Evolutionary conservation across 495 filamentous ascomycete genomes (phyloP).

Genomic region (Penicillium longicatenatum): DNA sequence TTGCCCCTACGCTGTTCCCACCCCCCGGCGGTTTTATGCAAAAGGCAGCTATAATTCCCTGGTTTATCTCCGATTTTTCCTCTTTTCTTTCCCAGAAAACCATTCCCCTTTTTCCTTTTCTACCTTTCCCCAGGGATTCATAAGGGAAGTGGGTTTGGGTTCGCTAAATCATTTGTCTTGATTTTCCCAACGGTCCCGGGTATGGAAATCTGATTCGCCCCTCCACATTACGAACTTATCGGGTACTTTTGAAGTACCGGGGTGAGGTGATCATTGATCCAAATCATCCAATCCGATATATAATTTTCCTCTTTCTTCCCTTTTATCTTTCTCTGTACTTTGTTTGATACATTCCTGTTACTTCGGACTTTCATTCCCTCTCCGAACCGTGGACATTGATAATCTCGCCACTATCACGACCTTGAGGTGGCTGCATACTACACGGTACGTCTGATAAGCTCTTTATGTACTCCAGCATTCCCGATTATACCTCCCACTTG

Average conservation of each 20-base stretch:
- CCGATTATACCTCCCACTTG: constrained; percentile 1
- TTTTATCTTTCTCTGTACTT: constrained; percentile 11
- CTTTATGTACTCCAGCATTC: background rate
- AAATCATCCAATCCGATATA: constrained; percentile 16
- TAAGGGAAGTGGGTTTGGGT: background rate
- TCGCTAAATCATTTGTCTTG: background rate
- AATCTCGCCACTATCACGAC: background rate
- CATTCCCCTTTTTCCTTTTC: background rate
- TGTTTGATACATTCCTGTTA: constrained; percentile 1
- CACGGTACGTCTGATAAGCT: constrained; percentile 17
- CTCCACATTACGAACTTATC: constrained; percentile 23
- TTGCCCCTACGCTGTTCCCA: constrained; percentile 9
- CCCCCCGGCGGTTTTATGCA: background rate
- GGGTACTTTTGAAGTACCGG: constrained; percentile 26
- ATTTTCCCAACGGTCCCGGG: constrained; percentile 22
- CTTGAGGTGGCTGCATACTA: background rate
- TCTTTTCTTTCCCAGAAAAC: background rate
- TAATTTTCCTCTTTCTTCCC: background rate
- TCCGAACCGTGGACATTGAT: background rate
- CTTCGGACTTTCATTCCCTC: constrained; percentile 5
- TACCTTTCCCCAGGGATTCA: background rate
- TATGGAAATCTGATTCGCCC: constrained; percentile 27
- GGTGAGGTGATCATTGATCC: constrained; percentile 28
- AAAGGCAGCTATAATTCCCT: constrained; percentile 6
- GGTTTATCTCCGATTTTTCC: constrained; percentile 2